phyloP scores from a whole-genome alignment of 1,139 yeast species.

The Saccharomyces hybrid region DNA sequence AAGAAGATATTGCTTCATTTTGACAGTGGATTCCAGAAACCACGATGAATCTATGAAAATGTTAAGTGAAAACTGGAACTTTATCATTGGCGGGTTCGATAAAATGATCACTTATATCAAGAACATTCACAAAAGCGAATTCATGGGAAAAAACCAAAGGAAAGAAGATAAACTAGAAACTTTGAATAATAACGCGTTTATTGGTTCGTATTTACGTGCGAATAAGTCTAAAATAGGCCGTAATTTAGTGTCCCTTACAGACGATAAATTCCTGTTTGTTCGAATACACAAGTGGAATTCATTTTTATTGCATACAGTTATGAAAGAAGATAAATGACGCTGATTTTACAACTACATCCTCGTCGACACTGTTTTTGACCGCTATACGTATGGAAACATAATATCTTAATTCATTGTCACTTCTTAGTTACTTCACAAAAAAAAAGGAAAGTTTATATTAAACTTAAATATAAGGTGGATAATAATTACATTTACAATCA shows the following conservation, averaged over 20 bases:
- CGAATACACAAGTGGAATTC: constrained; percentile 62
- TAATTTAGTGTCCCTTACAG: constrained; percentile 51
- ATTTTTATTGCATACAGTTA: constrained; percentile 35
- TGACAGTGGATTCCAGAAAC: constrained; percentile 52
- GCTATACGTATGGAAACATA: not conserved
- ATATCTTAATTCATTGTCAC: too few relatives aligned
- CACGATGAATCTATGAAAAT: constrained; percentile 32
- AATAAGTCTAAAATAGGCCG: constrained; percentile 45
- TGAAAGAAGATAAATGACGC: not conserved
- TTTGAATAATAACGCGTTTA: constrained; percentile 28
- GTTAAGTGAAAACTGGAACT: constrained; percentile 48
- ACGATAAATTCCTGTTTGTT: constrained; percentile 52
- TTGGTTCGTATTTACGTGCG: constrained; percentile 37
- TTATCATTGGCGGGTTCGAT: constrained; percentile 43
- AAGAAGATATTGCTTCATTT: constrained; percentile 59
- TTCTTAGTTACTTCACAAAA: too few relatives aligned
- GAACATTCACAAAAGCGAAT: constrained; percentile 29
- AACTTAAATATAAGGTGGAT: not conserved
- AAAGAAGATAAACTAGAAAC: constrained; percentile 41
- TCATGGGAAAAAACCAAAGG: constrained; percentile 20
- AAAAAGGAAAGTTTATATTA: too few relatives aligned
- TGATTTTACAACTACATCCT: too few relatives aligned
- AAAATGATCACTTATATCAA: constrained; percentile 47
- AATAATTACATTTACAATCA: not conserved
- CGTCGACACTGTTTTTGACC: not conserved